phyloP scores from a whole-genome alignment of 2,329 filamentous ascomycete species.

The Daldinia sp. region DNA sequence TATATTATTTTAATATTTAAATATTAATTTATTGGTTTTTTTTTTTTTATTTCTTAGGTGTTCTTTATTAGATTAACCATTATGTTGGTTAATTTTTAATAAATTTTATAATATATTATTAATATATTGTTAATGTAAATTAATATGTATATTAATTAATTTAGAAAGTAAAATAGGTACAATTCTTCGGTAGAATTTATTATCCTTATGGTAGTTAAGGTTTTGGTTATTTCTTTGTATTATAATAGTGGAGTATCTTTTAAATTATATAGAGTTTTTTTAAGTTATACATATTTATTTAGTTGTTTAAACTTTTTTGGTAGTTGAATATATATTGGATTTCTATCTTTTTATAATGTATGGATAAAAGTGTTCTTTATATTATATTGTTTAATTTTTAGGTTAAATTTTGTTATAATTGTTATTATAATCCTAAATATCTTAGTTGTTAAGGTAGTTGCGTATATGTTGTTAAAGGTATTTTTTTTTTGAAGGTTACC shows the following conservation, averaged over 20 bases:
- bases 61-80: not conserved
- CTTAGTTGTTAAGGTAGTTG: too few species aligned
- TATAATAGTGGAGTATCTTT: not conserved
- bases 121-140: not conserved
- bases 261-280: not conserved
- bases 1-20: not conserved
- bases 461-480: too few species aligned
- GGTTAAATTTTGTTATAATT: too few species aligned
- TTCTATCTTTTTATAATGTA: too few species aligned
- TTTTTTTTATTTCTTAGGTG: too few species aligned
- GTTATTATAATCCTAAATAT: too few species aligned
- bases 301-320: too few species aligned
- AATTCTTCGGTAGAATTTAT: not conserved
- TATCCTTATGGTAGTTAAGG: not conserved
- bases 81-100: not conserved
- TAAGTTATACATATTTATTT: not conserved
- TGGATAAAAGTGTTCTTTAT: too few species aligned
- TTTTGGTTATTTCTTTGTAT: not conserved
- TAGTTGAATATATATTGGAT: too few species aligned
- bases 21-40: not conserved
- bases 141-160: not conserved
- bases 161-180: not conserved
- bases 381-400: too few species aligned
- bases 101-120: not conserved
- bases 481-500: too few species aligned